Base-by-base conservation (phyloP, 768 basidiomycete species). In the Lactarius psammicola region DNA sequence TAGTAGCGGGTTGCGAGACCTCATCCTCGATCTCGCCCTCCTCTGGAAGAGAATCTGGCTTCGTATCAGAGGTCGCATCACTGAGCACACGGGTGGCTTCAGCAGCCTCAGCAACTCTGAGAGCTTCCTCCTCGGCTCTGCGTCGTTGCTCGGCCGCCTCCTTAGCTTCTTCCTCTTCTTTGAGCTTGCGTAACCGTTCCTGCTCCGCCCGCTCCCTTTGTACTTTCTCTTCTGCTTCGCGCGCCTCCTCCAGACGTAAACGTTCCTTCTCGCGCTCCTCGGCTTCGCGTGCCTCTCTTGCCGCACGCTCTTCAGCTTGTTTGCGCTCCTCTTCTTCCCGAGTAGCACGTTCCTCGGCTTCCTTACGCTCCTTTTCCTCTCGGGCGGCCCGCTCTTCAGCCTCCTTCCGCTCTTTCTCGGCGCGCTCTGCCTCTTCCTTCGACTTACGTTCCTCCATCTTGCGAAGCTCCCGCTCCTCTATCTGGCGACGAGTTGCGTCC, bases 11-110 rank as follows among this genome's bases (percentile, higher is more conserved):
- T 20, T 28, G 56, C 3, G 34, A 56, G 34, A 81, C 79, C 30
- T 76, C 73, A 55, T 85, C 78, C 68, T 80, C 78, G 49, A 79
- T 76, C 56, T 83, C 80, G 57, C 78, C 78, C 31, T 83, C 81
- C 71, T 85, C 84, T 3, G 77, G 78, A 63, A 76, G 75, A 42
- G 71, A 62, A 7, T 78, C 78, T 33, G 77, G 74, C 40, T 71
- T 64, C 53, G 73, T 68, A 67, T 76, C 73, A 62, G 75, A 73
- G 68, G 71, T 64, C 7, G 74, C 71, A 7, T 69, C 70, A 15
- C 58, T 51, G 13, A 72, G 74, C 17, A 76, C 75, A 46, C 80
- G 71, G 49, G 79, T 80, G 63, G 80, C 65, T 28, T 73, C 78
- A 20, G 78, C 80, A 61, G 79, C 79, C 61, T 82, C 75, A 9